Conservation (phyloP, 2,329 filamentous ascomycete genomes). For the Fusarium caatingaense region DNA sequence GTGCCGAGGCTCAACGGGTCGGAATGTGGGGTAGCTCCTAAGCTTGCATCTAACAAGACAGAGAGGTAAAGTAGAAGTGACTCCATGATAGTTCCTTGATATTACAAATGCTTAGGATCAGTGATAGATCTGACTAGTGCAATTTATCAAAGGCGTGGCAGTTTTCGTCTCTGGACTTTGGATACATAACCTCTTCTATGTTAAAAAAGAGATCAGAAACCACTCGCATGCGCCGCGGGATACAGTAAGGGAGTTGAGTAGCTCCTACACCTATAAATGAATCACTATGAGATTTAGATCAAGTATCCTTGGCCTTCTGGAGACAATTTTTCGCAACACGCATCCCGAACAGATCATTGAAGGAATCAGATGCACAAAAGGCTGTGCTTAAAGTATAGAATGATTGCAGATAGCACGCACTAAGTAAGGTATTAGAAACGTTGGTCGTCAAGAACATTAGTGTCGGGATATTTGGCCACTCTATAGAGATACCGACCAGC, state of each 20-base stretch:
- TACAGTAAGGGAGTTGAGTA: not conserved
- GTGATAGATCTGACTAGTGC: fast-evolving
- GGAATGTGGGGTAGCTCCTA: conserved; percentile 44
- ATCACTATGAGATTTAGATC: not conserved
- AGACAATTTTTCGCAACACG: not conserved
- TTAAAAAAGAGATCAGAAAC: not conserved
- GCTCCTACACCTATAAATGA: not conserved
- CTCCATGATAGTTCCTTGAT: not conserved
- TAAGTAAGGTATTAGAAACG: not conserved
- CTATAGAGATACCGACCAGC: not conserved
- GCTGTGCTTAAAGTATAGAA: not conserved
- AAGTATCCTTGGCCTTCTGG: not conserved
- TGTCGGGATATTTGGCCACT: not conserved
- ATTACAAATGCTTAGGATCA: not conserved
- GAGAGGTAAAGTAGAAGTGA: not conserved
- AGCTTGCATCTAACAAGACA: not conserved
- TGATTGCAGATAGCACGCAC: not conserved
- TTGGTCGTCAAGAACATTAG: not conserved
- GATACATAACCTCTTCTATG: not conserved
- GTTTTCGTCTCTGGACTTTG: not conserved
- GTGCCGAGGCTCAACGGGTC: conserved; percentile 47
- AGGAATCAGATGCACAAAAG: not conserved
- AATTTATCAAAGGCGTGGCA: not conserved
- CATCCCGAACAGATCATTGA: too few relatives aligned
- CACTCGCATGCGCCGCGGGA: not conserved